Evolutionary conservation across 2,329 filamentous ascomycete genomes (phyloP).

Genomic region (Cladosporium cucumerinum): DNA sequence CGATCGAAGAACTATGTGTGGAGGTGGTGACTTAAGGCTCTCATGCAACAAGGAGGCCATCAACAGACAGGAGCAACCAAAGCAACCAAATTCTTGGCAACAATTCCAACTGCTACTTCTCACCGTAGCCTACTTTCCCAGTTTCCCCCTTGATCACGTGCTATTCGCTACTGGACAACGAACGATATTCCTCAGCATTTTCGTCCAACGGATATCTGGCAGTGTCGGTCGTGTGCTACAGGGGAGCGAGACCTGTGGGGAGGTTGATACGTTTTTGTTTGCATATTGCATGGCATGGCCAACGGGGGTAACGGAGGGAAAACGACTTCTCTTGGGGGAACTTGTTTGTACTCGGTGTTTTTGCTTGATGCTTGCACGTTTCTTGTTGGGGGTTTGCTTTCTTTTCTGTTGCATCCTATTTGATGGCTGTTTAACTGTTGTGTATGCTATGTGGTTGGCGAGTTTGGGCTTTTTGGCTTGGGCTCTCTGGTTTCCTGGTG

Average conservation of each 20-base stretch:
- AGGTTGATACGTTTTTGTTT: neutral
- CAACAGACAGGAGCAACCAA: slow-evolving; percentile 1
- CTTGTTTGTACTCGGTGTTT: neutral
- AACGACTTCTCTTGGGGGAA: neutral
- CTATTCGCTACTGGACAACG: neutral
- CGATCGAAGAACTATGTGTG: slow-evolving; percentile 12
- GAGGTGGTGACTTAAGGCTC: slow-evolving; percentile 2
- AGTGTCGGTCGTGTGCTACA: neutral
- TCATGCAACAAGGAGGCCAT: neutral
- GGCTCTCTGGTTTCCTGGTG: neutral
- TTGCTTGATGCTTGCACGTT: neutral
- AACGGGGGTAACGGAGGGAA: neutral
- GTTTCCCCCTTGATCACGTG: neutral
- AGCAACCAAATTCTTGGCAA: slow-evolving; percentile 5
- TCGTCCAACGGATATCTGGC: neutral
- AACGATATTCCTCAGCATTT: neutral
- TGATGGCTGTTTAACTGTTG: neutral
- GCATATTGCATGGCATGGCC: neutral
- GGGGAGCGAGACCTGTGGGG: neutral
- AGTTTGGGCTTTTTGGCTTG: neutral
- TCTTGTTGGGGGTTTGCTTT: neutral
- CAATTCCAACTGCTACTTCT: neutral
- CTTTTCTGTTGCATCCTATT: neutral
- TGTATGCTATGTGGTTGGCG: neutral
- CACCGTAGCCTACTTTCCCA: neutral